phyloP scores from a whole-genome alignment of 2,329 filamentous ascomycete species.

The Arthrobotrys iridis region DNA sequence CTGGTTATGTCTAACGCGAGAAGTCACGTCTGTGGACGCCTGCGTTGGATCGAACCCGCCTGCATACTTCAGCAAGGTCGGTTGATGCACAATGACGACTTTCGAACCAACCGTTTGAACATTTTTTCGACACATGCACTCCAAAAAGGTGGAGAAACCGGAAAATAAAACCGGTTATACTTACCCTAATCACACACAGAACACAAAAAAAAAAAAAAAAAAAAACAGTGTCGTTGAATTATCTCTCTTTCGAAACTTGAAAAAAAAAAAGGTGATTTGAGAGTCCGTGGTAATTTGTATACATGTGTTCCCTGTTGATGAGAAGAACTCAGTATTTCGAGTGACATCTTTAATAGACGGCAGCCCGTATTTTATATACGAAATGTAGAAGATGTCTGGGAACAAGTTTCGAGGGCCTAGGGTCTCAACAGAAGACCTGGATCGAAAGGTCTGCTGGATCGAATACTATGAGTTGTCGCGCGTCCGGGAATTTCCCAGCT shows the following conservation, averaged over 20 bases:
- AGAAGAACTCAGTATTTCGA: not conserved
- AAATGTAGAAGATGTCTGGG: not conserved
- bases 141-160: not conserved
- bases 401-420: not conserved
- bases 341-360: not conserved
- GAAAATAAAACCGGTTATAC: not conserved
- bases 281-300: too few relatives aligned
- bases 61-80: not conserved
- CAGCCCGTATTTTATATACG: not conserved
- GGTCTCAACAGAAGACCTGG: not conserved
- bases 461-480: too few relatives aligned
- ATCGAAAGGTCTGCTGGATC: too few relatives aligned
- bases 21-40: not conserved
- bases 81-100: slow-evolving; percentile 16
- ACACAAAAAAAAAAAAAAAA: not conserved
- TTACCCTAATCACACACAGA: not conserved
- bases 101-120: not conserved
- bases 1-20: too few relatives aligned
- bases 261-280: too few relatives aligned
- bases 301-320: too few relatives aligned
- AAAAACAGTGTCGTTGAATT: not conserved
- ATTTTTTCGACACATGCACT: not conserved
- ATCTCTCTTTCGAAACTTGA: too few relatives aligned
- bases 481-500: too few relatives aligned
- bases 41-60: not conserved